Percentiles rank a stretch among this genome's conserved stretches.
Evolutionary conservation across 2,329 filamentous ascomycete species (phyloP).

Genomic region (Epicoccum sorghinum): DNA sequence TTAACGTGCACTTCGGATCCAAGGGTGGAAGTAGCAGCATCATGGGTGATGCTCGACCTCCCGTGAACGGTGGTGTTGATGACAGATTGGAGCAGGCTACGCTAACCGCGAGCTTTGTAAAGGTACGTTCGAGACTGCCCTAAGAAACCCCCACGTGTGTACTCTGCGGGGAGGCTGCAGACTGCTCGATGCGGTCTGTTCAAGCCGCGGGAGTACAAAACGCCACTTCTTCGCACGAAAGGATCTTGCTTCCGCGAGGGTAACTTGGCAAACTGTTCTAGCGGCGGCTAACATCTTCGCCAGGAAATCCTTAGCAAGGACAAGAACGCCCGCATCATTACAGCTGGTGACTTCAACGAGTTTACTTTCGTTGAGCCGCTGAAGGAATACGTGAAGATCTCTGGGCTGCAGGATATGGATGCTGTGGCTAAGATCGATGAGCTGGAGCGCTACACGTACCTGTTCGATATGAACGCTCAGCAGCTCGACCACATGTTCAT

Average conservation of each 20-base stretch:
- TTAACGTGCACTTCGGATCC: conserved; percentile 72
- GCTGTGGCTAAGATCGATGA: conserved; percentile 59
- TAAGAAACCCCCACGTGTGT: conserved; percentile 7
- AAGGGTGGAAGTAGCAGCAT: conserved; percentile 70
- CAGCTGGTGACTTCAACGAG: conserved; percentile 75
- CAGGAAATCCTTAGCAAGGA: conserved; percentile 62
- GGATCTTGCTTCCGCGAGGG: conserved; percentile 2
- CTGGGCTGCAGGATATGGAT: conserved; percentile 67
- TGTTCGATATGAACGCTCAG: conserved; percentile 72
- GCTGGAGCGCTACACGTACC: conserved; percentile 71
- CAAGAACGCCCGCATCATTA: conserved; percentile 62
- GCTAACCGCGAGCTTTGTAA: conserved; percentile 57
- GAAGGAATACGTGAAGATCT: conserved; percentile 58
- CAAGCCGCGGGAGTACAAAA: conserved; percentile 15
- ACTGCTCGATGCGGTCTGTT: conserved; percentile 12
- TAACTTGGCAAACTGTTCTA: neutral
- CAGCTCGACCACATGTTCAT: conserved; percentile 74
- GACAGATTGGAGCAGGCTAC: conserved; percentile 63
- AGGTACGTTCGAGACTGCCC: conserved; percentile 30
- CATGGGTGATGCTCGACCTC: conserved; percentile 69
- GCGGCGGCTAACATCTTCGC: conserved; percentile 37
- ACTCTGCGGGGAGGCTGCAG: conserved; percentile 25
- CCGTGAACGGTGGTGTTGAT: conserved; percentile 68
- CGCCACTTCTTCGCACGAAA: conserved; percentile 24
- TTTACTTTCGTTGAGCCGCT: conserved; percentile 69